phyloP scores from a whole-genome alignment of 441 rosid species.

The Raphanus hybrid region DNA sequence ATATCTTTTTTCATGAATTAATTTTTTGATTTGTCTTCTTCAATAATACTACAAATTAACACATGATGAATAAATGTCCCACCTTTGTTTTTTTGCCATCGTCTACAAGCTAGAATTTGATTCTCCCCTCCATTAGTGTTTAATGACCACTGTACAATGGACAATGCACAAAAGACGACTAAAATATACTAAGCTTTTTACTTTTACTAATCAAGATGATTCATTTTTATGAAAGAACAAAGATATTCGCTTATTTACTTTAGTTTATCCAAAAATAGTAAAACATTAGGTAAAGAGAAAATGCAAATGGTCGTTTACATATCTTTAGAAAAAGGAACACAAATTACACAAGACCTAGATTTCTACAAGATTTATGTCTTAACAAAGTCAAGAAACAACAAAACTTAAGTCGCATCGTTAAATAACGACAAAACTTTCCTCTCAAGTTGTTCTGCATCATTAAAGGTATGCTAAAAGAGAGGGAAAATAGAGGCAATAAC shows the following conservation, averaged over 20 bases:
- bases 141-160: background rate
- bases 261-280: background rate
- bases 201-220: background rate
- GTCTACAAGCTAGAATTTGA: conserved; percentile 3
- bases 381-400: background rate
- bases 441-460: background rate
- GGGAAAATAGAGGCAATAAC: background rate
- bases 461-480: background rate
- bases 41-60: background rate
- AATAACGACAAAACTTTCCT: background rate
- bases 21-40: background rate
- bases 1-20: background rate
- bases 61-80: background rate
- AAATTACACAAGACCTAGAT: background rate
- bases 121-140: background rate
- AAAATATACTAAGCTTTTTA: background rate
- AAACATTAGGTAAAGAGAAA: background rate
- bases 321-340: background rate
- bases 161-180: background rate
- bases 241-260: too few relatives aligned
- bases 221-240: background rate
- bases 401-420: background rate
- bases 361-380: background rate
- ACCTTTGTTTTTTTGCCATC: background rate
- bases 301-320: background rate